These are phyloP conservation scores for Irpex sp. DNA, from an alignment of 1,284 basidiomycete species.

Conservation along the genomic window DNA sequence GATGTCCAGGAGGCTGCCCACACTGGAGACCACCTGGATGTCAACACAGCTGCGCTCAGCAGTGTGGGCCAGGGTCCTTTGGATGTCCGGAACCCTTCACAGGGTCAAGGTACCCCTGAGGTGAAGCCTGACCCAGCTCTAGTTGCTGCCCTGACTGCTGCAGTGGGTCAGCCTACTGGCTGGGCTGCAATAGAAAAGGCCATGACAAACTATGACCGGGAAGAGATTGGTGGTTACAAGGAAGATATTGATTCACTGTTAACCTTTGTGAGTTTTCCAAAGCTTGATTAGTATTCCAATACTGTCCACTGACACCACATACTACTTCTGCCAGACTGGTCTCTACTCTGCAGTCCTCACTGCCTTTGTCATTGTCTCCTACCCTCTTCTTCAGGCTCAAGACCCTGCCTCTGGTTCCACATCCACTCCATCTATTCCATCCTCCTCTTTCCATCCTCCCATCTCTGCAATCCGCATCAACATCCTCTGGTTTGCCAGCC, in stretches of 20 bases:
- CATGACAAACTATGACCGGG: background rate
- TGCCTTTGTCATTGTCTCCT: constrained; percentile 13
- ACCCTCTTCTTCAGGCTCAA: constrained; percentile 1
- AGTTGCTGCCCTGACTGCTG: background rate
- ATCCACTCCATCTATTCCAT: background rate
- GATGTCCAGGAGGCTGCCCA: background rate
- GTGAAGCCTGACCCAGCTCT: background rate
- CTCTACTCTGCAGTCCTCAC: constrained; percentile 16
- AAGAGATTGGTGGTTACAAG: background rate
- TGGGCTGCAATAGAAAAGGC: background rate
- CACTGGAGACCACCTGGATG: background rate
- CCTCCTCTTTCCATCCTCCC: background rate
- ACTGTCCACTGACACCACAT: background rate
- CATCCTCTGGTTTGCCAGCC: constrained; percentile 13
- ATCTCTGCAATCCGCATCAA: constrained; percentile 4
- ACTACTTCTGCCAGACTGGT: constrained; percentile 4
- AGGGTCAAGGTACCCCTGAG: background rate
- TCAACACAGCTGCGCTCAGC: background rate
- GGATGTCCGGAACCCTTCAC: background rate
- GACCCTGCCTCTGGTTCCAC: background rate
- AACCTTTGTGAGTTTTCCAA: background rate
- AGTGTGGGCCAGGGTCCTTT: background rate
- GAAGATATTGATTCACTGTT: background rate
- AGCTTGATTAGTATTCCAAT: background rate
- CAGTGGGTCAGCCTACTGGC: background rate